A percentile compares a stretch with the other conserved stretches of the same genome.
phyloP scores from a whole-genome alignment of 2,329 filamentous ascomycete genomes.

The Eutypella sp. region DNA sequence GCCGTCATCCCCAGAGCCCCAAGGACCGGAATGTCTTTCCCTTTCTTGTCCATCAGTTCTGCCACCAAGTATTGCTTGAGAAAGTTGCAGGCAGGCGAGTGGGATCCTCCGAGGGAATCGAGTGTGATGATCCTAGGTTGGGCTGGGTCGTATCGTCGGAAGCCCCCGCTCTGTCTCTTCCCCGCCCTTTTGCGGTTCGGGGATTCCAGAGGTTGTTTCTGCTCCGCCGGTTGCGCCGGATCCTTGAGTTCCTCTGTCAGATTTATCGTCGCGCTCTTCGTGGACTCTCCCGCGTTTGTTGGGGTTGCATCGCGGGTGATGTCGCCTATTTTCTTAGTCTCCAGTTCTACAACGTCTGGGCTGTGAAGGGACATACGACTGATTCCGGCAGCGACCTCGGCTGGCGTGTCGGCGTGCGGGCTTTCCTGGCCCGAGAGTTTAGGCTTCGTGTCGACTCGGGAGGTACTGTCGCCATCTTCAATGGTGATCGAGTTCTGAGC shows the following conservation, averaged over 20 bases:
- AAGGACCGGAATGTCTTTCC: constrained; percentile 22
- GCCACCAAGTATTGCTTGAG: constrained; percentile 72
- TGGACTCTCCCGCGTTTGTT: constrained; percentile 3
- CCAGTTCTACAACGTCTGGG: constrained; percentile 5
- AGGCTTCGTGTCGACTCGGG: constrained; percentile 1
- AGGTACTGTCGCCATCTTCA: constrained; percentile 6
- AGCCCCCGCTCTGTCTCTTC: constrained; percentile 27
- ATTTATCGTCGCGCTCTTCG: constrained; percentile 5
- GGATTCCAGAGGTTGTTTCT: constrained; percentile 9
- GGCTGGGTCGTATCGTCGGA: constrained; percentile 40
- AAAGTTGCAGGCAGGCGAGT: constrained; percentile 58
- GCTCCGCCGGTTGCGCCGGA: constrained; percentile 8
- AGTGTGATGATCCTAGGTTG: constrained; percentile 76
- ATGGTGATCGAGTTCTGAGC: constrained; percentile 8
- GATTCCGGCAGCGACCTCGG: constrained; percentile 15
- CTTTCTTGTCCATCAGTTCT: constrained; percentile 64
- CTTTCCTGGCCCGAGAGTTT: constrained; percentile 1
- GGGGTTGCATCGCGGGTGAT: constrained; percentile 4
- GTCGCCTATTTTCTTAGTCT: constrained; percentile 16
- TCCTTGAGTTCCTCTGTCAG: constrained; percentile 10
- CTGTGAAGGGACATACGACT: constrained; percentile 25
- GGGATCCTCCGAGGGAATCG: constrained; percentile 71
- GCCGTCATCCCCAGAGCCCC: constrained; percentile 57
- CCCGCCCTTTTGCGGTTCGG: constrained; percentile 23
- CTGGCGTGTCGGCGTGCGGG: constrained; percentile 3